Conservation (phyloP, 2,329 filamentous ascomycete species). For the Eurotiales sp. region DNA sequence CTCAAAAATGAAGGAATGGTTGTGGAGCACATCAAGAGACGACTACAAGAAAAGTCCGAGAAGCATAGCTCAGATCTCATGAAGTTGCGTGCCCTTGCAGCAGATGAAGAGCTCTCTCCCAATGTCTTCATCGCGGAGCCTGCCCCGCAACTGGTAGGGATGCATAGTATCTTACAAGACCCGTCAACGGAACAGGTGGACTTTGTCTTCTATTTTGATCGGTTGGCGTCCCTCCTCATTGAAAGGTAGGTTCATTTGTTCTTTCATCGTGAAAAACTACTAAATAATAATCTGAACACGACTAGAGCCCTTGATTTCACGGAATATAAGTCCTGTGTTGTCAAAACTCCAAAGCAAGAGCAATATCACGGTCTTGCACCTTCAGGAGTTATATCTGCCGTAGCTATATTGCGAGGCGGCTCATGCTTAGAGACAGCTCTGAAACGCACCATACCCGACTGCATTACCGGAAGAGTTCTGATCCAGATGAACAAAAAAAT, state of each 20-base stretch:
- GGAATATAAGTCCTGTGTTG: constrained; percentile 59
- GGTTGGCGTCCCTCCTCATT: constrained; percentile 76
- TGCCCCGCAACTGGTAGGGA: constrained; percentile 76
- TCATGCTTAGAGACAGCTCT: constrained; percentile 84
- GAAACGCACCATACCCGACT: constrained; percentile 87
- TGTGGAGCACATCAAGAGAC: constrained; percentile 85
- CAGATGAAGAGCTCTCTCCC: constrained; percentile 67
- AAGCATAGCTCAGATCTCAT: constrained; percentile 76
- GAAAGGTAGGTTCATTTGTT: constrained; percentile 52
- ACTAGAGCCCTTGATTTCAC: constrained; percentile 71
- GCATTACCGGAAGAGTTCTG: constrained; percentile 78
- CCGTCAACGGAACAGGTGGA: constrained; percentile 77
- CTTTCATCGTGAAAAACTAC: background rate
- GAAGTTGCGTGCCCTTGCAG: constrained; percentile 67
- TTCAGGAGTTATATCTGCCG: constrained; percentile 74
- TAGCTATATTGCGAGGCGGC: constrained; percentile 84
- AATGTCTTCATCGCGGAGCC: constrained; percentile 71
- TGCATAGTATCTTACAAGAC: constrained; percentile 87
- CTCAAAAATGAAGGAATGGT: constrained; percentile 66
- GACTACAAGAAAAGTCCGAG: constrained; percentile 78
- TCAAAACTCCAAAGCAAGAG: constrained; percentile 68
- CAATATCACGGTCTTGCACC: constrained; percentile 68
- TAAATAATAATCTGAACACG: no score
- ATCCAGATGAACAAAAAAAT: constrained; percentile 85
- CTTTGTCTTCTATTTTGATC: constrained; percentile 97